Evolutionary conservation across 441 rosid species (phyloP).

Genomic region (Cnidoscolus chayamansa): DNA sequence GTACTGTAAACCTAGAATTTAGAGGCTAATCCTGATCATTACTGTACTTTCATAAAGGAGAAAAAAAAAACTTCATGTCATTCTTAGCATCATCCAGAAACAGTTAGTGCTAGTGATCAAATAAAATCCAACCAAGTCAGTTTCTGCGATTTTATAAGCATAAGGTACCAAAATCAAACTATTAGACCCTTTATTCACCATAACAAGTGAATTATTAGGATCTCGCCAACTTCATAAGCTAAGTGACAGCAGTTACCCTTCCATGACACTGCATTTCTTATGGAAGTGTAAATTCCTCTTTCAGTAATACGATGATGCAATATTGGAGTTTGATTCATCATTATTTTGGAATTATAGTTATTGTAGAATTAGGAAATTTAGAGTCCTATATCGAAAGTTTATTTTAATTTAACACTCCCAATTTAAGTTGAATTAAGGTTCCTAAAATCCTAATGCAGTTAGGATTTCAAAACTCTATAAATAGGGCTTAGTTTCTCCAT

Average conservation of each 20-base stretch:
- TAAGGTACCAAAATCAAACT: background rate
- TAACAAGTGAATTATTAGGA: background rate
- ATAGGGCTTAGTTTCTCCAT: no score
- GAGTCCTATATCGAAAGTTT: no score
- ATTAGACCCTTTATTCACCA: background rate
- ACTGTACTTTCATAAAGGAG: background rate
- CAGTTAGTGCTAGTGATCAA: background rate
- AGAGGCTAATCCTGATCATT: constrained; percentile 12
- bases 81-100: constrained; percentile 8
- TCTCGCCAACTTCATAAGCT: constrained; percentile 5
- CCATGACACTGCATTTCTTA: no score
- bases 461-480: no score
- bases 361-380: no score
- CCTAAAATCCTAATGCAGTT: no score
- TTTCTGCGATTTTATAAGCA: background rate
- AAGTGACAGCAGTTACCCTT: background rate
- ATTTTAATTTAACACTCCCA: no score
- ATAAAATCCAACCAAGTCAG: background rate
- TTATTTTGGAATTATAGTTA: no score
- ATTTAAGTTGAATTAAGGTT: no score
- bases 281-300: background rate
- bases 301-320: no score
- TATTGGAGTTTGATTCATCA: no score
- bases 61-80: background rate
- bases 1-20: constrained; percentile 20